Conservation (phyloP, 345 rosid species). For the Gossypium stocksii region DNA sequence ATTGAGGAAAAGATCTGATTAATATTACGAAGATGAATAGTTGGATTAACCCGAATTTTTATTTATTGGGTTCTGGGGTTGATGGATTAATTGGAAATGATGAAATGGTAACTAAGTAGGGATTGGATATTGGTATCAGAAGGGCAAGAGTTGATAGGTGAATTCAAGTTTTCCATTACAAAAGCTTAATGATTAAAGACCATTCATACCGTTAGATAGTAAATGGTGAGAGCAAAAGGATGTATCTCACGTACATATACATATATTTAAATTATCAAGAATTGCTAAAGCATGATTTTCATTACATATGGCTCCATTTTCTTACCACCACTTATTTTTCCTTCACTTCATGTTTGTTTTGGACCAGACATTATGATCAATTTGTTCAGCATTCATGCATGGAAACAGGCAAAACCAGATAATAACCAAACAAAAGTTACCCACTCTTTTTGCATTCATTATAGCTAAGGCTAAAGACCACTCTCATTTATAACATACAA, state of each 20-base stretch:
- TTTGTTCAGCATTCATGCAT: not conserved
- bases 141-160: not conserved
- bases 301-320: not conserved
- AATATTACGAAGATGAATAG: no score
- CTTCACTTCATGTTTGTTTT: not conserved
- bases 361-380: slow-evolving; percentile 1
- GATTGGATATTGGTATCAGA: not conserved
- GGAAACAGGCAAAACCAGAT: not conserved
- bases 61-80: no score
- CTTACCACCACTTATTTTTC: not conserved
- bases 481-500: no score
- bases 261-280: not conserved
- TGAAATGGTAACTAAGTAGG: not conserved
- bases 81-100: not conserved
- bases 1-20: no score
- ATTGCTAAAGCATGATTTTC: not conserved
- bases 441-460: no score
- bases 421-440: not conserved
- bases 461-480: no score
- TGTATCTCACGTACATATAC: not conserved
- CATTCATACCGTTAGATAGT: not conserved
- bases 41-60: no score
- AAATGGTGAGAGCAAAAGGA: not conserved
- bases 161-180: not conserved
- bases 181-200: not conserved